Evolutionary conservation across 306 rosid genomes (phyloP), one percentile per base, ranked within the genome.

Genomic region (Luffa acutangula): DNA sequence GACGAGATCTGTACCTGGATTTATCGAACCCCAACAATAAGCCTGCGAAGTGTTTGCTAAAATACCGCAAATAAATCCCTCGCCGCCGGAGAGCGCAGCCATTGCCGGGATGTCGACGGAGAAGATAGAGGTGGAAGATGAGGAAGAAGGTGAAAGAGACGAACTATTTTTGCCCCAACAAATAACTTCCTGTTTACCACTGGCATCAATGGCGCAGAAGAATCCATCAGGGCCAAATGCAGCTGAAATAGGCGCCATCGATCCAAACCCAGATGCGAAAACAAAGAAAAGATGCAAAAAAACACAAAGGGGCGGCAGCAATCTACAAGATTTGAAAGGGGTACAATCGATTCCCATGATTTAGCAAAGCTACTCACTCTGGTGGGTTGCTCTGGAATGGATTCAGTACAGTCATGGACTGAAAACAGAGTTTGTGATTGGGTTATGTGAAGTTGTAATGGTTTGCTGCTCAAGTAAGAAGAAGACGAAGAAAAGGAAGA

Each of bases 11-110:
- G 20, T 45, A 43, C 78, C 89, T 13, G 86, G 82, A 7, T 65
- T 73, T 4, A 51, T 78, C 2, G 87, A 62, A 84, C 79, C 82
- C 99, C 97, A 95, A 71, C 99, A 95, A 18, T 81, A 89, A 0
- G 92, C 94, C 41, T 87, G 95, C 0, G 99, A 95, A 9, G 90
- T 88, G 62, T 90, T 93, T 3, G 94, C 89, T 41, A 87, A 78
- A 83, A 95, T 89, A 67, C 99, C 99, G 31, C 99, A 95, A 0
- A 95, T 80, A 37, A 91, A 95, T 0, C 91, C 94, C 48, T 90
- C 93, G 13, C 99, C 97, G 0, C 97, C 97, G 3, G 99, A 95
- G 62, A 95, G 91, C 2, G 96, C 91, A 8, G 96, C 90, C 94
- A 94, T 94, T 43, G 98, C 78, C 6, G 96, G 97, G 54, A 87